These are phyloP conservation scores for Rhynchosporium agropyri DNA, from an alignment of 2,329 filamentous ascomycete species.

Conservation along the genomic window DNA sequence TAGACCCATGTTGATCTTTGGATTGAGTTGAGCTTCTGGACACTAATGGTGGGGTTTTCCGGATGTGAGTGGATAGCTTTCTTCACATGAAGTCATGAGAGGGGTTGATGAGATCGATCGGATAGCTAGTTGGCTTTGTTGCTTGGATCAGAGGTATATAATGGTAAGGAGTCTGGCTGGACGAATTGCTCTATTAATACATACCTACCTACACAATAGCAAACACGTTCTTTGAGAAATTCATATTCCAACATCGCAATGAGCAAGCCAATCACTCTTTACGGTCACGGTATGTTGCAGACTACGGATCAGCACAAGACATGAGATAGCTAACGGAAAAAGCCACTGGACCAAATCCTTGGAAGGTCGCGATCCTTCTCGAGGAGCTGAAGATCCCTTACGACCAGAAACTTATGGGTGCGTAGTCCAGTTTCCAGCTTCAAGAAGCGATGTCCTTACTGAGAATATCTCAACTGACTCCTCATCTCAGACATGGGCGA, in stretches of 20 bases:
- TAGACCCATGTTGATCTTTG: too few relatives aligned
- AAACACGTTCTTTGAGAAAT: not conserved
- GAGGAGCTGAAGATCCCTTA: constrained; percentile 49
- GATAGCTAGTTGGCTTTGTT: not conserved
- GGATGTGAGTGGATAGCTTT: not conserved
- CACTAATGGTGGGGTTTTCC: not conserved
- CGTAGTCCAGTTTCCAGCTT: not conserved
- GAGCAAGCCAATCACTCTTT: constrained; percentile 22
- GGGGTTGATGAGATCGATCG: not conserved
- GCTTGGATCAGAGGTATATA: not conserved
- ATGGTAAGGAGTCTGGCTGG: not conserved
- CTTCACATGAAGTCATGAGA: not conserved
- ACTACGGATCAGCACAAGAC: not conserved
- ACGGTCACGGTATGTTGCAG: constrained; percentile 11
- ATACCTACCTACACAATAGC: not conserved
- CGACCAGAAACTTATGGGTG: constrained; percentile 41
- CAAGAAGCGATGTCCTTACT: too few relatives aligned
- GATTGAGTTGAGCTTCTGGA: too few relatives aligned
- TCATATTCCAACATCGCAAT: constrained; percentile 2
- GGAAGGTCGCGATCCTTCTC: constrained; percentile 49
- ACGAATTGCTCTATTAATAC: not conserved
- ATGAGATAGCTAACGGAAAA: not conserved
- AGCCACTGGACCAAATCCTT: constrained; percentile 29
- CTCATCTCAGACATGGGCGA: constrained; percentile 40
- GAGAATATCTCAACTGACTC: too few relatives aligned